A percentile compares a stretch with the other conserved stretches of the same genome.
Conservation (phyloP, 306 rosid species). For the Benincasa hispida region DNA sequence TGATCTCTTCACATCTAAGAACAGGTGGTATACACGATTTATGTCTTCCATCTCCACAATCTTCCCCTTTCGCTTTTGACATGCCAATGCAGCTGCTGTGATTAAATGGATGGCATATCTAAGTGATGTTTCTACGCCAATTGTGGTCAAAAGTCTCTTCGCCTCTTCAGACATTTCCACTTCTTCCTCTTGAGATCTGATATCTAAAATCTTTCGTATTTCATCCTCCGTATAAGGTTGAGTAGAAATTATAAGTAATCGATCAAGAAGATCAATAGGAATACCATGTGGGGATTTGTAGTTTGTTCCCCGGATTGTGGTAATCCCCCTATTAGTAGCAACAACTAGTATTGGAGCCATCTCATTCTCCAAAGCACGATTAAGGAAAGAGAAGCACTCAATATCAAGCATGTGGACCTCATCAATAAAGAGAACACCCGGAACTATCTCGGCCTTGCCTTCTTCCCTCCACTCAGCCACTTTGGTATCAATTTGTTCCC, state of each 20-base stretch:
- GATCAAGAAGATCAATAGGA: conserved; percentile 88
- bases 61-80: conserved; percentile 78
- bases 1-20: conserved; percentile 91
- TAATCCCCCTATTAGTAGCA: conserved; percentile 94
- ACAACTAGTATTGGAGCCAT: conserved; percentile 95
- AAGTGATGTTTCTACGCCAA: conserved; percentile 83
- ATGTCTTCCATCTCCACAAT: conserved; percentile 82
- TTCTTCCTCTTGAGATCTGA: conserved; percentile 91
- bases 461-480: conserved; percentile 99
- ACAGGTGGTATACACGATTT: conserved; percentile 81
- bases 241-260: conserved; percentile 79
- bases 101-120: conserved; percentile 94
- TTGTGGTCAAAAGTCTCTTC: conserved; percentile 67
- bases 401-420: conserved; percentile 99
- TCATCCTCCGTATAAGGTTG: conserved; percentile 80
- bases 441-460: conserved; percentile 96
- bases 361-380: conserved; percentile 92
- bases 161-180: conserved; percentile 90
- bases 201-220: conserved; percentile 70
- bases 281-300: conserved; percentile 95
- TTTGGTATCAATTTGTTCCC: conserved; percentile 97
- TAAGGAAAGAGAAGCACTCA: conserved; percentile 86
- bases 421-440: conserved; percentile 91
- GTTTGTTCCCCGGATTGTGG: conserved; percentile 85
- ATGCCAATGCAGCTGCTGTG: conserved; percentile 72